Conservation (phyloP, 2,329 filamentous ascomycete genomes). For the Diaporthe caulivora region DNA sequence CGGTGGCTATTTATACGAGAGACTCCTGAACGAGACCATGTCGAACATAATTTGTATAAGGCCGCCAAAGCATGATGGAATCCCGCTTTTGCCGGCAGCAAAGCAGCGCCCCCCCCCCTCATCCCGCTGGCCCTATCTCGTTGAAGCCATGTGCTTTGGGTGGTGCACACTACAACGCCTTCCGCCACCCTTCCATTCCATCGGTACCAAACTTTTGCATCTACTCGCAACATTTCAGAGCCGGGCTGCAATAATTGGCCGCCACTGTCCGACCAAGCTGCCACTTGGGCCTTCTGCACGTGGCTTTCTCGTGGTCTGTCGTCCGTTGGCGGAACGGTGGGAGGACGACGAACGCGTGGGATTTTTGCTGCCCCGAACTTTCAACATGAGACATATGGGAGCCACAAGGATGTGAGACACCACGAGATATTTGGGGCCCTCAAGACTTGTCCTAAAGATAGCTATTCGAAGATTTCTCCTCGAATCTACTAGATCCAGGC, state of each 20-base stretch:
- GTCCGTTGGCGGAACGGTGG: slow-evolving; percentile 28
- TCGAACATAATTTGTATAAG: background rate
- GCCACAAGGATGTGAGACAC: slow-evolving; percentile 33
- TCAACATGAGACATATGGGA: slow-evolving; percentile 27
- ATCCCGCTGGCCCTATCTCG: slow-evolving; percentile 17
- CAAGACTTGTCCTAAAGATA: background rate
- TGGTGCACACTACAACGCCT: slow-evolving; percentile 31
- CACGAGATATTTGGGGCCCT: slow-evolving; percentile 13
- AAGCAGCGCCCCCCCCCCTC: slow-evolving; percentile 1
- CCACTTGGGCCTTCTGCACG: slow-evolving; percentile 23
- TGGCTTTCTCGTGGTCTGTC: slow-evolving; percentile 39
- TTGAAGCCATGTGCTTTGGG: slow-evolving; percentile 30
- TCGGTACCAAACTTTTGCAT: slow-evolving; percentile 33
- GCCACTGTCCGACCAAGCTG: slow-evolving; percentile 43
- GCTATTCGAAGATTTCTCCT: background rate
- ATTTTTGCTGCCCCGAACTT: background rate
- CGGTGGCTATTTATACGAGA: slow-evolving; percentile 26
- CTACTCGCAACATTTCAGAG: slow-evolving; percentile 34
- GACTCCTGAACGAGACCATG: slow-evolving; percentile 3
- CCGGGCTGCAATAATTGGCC: slow-evolving; percentile 43
- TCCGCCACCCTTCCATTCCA: slow-evolving; percentile 33
- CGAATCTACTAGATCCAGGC: background rate
- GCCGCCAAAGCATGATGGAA: slow-evolving; percentile 6
- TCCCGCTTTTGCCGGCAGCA: slow-evolving; percentile 2
- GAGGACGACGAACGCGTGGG: slow-evolving; percentile 25